These are phyloP conservation scores for Fusarium fracticaudum DNA, from an alignment of 2,329 filamentous ascomycete species.

Conservation along the genomic window DNA sequence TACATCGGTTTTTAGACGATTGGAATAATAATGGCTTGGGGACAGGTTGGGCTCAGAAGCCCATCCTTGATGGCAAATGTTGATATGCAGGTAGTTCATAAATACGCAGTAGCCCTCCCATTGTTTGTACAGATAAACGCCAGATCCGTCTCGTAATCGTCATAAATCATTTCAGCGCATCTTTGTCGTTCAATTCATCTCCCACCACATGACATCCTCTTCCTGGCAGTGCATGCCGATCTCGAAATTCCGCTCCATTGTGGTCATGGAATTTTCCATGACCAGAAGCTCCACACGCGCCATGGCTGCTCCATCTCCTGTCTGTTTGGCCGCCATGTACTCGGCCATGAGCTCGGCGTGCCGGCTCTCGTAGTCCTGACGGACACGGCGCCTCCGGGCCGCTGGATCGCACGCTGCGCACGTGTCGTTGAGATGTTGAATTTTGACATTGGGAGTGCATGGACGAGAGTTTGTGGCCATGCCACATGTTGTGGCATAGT, in stretches of 20 bases:
- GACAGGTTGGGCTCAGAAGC: not conserved
- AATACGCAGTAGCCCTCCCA: constrained; percentile 2
- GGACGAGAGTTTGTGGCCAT: constrained; percentile 1
- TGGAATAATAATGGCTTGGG: not conserved
- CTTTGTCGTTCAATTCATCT: constrained; percentile 15
- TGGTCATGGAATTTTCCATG: constrained; percentile 28
- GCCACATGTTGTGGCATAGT: constrained; percentile 8
- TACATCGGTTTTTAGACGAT: constrained; percentile 3
- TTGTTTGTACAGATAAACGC: constrained; percentile 1
- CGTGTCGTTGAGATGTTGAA: constrained; percentile 46
- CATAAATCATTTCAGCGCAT: not conserved
- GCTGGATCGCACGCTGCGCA: constrained; percentile 51
- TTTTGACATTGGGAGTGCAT: constrained; percentile 24
- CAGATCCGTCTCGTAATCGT: not conserved
- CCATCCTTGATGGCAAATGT: constrained; percentile 22
- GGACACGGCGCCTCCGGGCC: constrained; percentile 39
- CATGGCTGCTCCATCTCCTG: constrained; percentile 40
- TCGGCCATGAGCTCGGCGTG: constrained; percentile 40
- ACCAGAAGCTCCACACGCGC: constrained; percentile 34
- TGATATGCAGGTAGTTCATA: constrained; percentile 2
- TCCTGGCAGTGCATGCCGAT: constrained; percentile 31
- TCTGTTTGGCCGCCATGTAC: constrained; percentile 41
- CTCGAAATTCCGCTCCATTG: constrained; percentile 38
- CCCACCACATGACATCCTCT: constrained; percentile 38
- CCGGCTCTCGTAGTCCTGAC: constrained; percentile 41